Evolutionary conservation across 2,329 filamentous ascomycete species (phyloP).

Genomic region (Annulohypoxylon truncatum): DNA sequence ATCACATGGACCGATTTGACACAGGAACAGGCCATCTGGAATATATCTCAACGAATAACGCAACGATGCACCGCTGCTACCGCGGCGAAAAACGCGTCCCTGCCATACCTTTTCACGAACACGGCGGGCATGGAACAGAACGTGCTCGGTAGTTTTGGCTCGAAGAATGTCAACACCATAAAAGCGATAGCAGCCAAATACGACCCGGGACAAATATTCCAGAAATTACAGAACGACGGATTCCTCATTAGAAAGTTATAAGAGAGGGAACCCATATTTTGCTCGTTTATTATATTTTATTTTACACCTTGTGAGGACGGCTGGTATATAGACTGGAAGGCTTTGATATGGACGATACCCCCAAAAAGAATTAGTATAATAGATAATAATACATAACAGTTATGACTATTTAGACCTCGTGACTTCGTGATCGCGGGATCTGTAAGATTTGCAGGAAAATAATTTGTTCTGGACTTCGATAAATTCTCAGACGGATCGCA

Average conservation of each 20-base stretch:
- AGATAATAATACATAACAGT: not conserved
- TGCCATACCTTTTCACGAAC: constrained; percentile 42
- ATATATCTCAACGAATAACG: constrained; percentile 32
- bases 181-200: constrained; percentile 39
- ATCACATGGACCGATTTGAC: constrained; percentile 36
- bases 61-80: constrained; percentile 30
- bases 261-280: not conserved
- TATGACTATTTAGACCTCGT: not conserved
- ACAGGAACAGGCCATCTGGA: constrained; percentile 30
- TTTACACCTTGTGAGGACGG: constrained; percentile 1
- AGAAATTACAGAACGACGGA: constrained; percentile 38
- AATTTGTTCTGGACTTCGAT: not conserved
- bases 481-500: constrained; percentile 1
- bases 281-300: not conserved
- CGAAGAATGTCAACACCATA: constrained; percentile 33
- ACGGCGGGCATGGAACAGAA: constrained; percentile 34
- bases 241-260: constrained; percentile 39
- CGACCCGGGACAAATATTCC: constrained; percentile 37
- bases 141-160: constrained; percentile 36
- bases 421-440: not conserved
- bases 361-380: constrained; percentile 13
- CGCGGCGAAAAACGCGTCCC: constrained; percentile 17
- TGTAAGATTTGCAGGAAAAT: not conserved
- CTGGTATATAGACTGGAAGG: constrained; percentile 8
- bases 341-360: not conserved